Percentiles rank a stretch among this genome's conserved stretches.
phyloP scores from a whole-genome alignment of 1,284 basidiomycete species.

The Agaricales sp. region DNA sequence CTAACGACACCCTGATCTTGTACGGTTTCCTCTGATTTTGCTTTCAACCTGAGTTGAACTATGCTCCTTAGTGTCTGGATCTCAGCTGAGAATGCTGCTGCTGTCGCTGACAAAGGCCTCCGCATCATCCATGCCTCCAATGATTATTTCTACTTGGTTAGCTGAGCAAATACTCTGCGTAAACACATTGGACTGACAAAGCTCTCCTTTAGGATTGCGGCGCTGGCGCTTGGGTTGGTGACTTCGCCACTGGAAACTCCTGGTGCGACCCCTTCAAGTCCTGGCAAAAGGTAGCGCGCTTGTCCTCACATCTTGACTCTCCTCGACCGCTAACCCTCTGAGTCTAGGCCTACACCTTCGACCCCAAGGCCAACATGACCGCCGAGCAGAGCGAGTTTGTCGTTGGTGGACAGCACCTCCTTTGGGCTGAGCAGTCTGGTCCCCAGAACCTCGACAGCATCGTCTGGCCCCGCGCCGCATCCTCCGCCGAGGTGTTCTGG shows the following conservation, averaged over 20 bases:
- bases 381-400: slow-evolving; percentile 39
- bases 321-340: too few relatives aligned
- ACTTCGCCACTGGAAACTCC: slow-evolving; percentile 27
- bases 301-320: too few relatives aligned
- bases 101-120: slow-evolving; percentile 50
- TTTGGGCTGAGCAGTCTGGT: slow-evolving; percentile 75
- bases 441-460: slow-evolving; percentile 62
- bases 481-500: slow-evolving; percentile 80
- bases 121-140: slow-evolving; percentile 58
- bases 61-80: slow-evolving; percentile 49
- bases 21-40: slow-evolving; percentile 18
- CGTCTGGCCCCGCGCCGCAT: slow-evolving; percentile 73
- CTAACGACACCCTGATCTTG: slow-evolving; percentile 64
- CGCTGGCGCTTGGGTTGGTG: slow-evolving; percentile 70
- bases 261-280: slow-evolving; percentile 72
- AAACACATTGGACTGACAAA: too few relatives aligned
- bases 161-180: too few relatives aligned
- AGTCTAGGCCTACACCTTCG: slow-evolving; percentile 54
- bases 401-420: slow-evolving; percentile 63
- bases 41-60: neutral
- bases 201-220: slow-evolving; percentile 60
- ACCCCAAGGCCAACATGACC: slow-evolving; percentile 54
- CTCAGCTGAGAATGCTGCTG: slow-evolving; percentile 44
- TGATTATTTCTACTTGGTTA: slow-evolving; percentile 69
- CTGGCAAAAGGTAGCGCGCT: slow-evolving; percentile 61